Evolutionary conservation across 176 grass and related monocot species (phyloP), one percentile per base, ranked within the genome.

Genomic region (Melocanna baccifera): DNA sequence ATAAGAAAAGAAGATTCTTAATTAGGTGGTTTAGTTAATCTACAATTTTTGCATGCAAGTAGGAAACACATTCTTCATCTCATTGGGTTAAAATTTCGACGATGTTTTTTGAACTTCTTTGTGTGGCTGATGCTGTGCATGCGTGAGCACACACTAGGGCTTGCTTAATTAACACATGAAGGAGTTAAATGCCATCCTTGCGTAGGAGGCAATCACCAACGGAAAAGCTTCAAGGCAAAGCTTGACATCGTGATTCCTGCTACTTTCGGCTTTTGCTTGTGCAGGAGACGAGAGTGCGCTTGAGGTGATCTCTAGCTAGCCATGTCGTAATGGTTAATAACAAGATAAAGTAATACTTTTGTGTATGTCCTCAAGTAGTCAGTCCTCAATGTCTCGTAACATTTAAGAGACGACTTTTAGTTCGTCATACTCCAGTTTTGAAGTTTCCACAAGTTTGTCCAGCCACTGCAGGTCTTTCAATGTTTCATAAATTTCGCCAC

Each of bases 221-320:
- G 32, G 80, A 72, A 47, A 82, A 61, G 53, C 80, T 83, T 72
- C 53, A 59, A 34, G 53, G 68, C 19, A 61, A 82, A 72, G 67
- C 18, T 55, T 61, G 67, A 2, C 53, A 69, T 47, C 39, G 68
- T 72, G 68, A 72, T 83, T 32, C 79, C 39, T 1, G 68, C 52
- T 55, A 53, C 52, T 72, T 72, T 72, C 36, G 62, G 77, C 53
- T 61, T 46, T 83, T 62, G 67, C 80, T 71, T 83, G 53, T 1
- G 67, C 80, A 47, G 80, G 67, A 6, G 39, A 72, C 66, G 45
- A 61, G 52, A 30, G 6, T 7, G 42, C 1, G 67, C 48, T 66
- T 43, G 2, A 64, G 40, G 18, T 2, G 10, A 63, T 79, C 58
- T 42, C 76, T 45, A 20, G 2, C 40, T 63, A 46, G 65, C 9